phyloP scores from a whole-genome alignment of 2,329 filamentous ascomycete genomes.

The Fusarium brachygibbosum region DNA sequence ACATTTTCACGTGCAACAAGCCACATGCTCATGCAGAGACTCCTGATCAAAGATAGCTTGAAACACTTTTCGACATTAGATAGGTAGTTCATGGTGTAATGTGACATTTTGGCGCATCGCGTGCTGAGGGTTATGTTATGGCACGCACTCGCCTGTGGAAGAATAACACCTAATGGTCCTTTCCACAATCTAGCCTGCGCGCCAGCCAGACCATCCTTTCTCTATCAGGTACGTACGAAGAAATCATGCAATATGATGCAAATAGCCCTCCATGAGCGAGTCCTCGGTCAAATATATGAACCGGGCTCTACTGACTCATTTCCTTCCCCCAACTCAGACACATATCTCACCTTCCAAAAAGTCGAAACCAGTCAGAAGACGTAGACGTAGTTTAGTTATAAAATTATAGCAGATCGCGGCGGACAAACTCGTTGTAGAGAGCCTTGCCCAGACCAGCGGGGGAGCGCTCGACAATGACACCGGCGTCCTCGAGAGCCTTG shows the following conservation, averaged over 20 bases:
- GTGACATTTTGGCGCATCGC: conserved; percentile 46
- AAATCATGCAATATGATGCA: conserved; percentile 51
- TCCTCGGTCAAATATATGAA: conserved; percentile 27
- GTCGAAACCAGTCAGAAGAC: conserved; percentile 23
- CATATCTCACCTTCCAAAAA: conserved; percentile 13
- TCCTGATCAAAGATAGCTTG: conserved; percentile 10
- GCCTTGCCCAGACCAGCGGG: conserved; percentile 93
- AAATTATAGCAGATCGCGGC: conserved; percentile 89
- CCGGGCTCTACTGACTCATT: conserved; percentile 44
- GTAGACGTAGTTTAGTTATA: conserved; percentile 32
- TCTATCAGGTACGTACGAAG: conserved; percentile 54
- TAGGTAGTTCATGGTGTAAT: conserved; percentile 38
- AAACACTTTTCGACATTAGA: conserved; percentile 43
- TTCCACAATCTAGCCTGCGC: conserved; percentile 47
- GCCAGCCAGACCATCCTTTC: conserved; percentile 49
- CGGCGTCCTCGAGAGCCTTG: conserved; percentile 89
- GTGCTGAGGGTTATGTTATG: conserved; percentile 41
- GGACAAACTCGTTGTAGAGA: conserved; percentile 94
- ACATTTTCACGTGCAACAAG: conserved; percentile 7
- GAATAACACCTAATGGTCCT: conserved; percentile 39
- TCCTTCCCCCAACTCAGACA: conserved; percentile 33
- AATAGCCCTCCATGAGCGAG: conserved; percentile 47
- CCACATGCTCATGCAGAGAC: not conserved
- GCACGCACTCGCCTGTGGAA: conserved; percentile 43
- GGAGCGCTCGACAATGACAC: conserved; percentile 95